Base-by-base conservation (phyloP, 176 grass and related monocot species). In the Raddia distichophylla region DNA sequence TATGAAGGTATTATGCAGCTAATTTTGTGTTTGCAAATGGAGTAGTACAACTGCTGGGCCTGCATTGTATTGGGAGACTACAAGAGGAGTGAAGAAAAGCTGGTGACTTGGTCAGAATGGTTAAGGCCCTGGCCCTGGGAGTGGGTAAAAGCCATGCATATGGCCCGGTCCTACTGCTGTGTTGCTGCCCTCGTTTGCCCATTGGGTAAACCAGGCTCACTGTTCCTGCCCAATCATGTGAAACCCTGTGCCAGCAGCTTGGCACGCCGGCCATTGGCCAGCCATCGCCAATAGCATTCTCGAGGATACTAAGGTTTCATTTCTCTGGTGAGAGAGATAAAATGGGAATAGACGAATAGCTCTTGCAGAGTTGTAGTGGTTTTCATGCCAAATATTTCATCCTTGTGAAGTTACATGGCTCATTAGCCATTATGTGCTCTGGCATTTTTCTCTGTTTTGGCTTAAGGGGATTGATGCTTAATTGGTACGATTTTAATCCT, bases 221-320 rank as follows among this genome's bases (percentile, higher is more conserved):
- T 62, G 73, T 37, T 78, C 50, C 59, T 49, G 32, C 8, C 83
- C 80, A 86, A 94, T 91, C 86, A 94, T 89, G 75, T 88, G 83
- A 85, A 90, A 91, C 75, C 83, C 44, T 86, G 88, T 86, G 83
- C 67, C 78, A 12, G 11, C 43, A 12, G 11, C 43, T 50, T 44
- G 48, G 20, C 65, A 5, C 84, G 60, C 40, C 45, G 78, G 58
- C 19, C 71, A 57, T 27, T 27, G 27, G 27, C 27, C 27, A 27
- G 40, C 53, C 71, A 47, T 27, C 27, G 40, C 81, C 81, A 79
- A 84, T 76, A 70, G 83, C 57, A 45, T 80, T 37, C 67, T 94
- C 86, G 91, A 78, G 60, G 80, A 94, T 83, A 74, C 83, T 88
- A 91, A 94, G 88, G 91, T 94, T 94, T 68, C 74, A n/a, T 79